Evolutionary conservation across 257 asterid genomes (phyloP).

Genomic region (Eucommia ulmoides): DNA sequence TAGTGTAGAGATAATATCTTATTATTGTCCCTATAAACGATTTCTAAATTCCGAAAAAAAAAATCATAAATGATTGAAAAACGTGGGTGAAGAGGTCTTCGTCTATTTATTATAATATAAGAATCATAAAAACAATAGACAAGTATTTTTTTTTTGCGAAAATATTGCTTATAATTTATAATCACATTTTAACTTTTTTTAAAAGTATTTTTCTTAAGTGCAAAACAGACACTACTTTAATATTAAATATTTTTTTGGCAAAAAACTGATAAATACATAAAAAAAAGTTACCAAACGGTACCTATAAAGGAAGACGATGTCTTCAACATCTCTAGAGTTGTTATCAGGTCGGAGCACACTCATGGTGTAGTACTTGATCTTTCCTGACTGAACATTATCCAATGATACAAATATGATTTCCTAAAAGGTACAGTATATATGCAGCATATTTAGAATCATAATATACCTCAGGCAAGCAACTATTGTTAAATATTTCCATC

Average conservation of each 20-base stretch:
- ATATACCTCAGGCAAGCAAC: conserved; percentile 56
- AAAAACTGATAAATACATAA: conserved; percentile 1
- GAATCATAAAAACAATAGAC: not conserved
- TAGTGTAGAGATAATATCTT: no score
- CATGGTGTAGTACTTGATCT: conserved; percentile 82
- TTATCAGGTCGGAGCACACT: conserved; percentile 80
- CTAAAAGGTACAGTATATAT: conserved; percentile 9
- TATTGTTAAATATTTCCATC: conserved; percentile 75
- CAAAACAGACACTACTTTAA: not conserved
- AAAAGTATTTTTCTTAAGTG: no score
- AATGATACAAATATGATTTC: not conserved
- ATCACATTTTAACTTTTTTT: no score
- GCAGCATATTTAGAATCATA: conserved; percentile 9
- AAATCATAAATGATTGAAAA: no score
- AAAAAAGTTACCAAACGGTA: conserved; percentile 11
- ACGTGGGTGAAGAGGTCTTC: no score
- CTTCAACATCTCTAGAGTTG: conserved; percentile 45
- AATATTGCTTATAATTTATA: no score
- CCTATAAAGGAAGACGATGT: conserved; percentile 81
- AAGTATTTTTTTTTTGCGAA: not conserved
- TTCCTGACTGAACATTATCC: conserved; percentile 83
- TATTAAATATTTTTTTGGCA: not conserved
- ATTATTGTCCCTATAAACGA: no score
- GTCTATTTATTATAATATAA: not conserved
- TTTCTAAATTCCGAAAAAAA: no score